Conservation (phyloP, 2,329 filamentous ascomycete genomes). For the Chalara sp. region DNA sequence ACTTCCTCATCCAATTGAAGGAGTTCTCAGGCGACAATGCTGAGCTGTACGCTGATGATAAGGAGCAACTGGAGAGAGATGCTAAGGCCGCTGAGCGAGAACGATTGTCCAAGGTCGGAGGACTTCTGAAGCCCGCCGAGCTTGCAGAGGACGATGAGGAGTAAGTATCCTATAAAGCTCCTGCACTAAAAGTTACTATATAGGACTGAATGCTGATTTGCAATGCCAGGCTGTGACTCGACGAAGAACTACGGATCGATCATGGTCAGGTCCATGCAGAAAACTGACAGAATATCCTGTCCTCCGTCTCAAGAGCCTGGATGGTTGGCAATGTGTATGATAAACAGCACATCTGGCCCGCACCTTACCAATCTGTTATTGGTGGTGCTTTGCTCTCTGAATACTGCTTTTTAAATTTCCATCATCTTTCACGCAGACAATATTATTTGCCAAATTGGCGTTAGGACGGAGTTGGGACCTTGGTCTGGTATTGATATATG, state of each 20-base stretch:
- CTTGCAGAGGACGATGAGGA: slow-evolving; percentile 82
- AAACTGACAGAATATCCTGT: slow-evolving; percentile 11
- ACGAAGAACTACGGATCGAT: slow-evolving; percentile 59
- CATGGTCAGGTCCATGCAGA: slow-evolving; percentile 23
- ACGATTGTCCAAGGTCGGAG: slow-evolving; percentile 88
- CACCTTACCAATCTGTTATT: too few species aligned
- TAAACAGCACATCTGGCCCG: too few species aligned
- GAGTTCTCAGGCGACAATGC: slow-evolving; percentile 95
- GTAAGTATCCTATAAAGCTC: slow-evolving; percentile 8
- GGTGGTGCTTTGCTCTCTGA: too few species aligned
- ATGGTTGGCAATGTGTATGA: slow-evolving; percentile 44
- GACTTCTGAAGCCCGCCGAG: slow-evolving; percentile 94
- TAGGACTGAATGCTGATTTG: neutral
- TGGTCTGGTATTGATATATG: too few species aligned
- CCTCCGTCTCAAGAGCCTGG: slow-evolving; percentile 31
- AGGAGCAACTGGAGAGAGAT: slow-evolving; percentile 83
- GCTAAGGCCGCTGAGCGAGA: slow-evolving; percentile 85
- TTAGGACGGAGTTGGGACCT: too few species aligned
- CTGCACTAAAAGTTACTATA: neutral
- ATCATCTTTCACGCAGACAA: too few species aligned
- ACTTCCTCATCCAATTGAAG: slow-evolving; percentile 95
- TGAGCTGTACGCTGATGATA: slow-evolving; percentile 88
- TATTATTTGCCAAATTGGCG: too few species aligned
- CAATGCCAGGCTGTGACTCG: slow-evolving; percentile 61
- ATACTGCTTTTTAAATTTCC: too few species aligned